Conservation (phyloP, 176 grass and related monocot genomes). For the Oryza officinalis region DNA sequence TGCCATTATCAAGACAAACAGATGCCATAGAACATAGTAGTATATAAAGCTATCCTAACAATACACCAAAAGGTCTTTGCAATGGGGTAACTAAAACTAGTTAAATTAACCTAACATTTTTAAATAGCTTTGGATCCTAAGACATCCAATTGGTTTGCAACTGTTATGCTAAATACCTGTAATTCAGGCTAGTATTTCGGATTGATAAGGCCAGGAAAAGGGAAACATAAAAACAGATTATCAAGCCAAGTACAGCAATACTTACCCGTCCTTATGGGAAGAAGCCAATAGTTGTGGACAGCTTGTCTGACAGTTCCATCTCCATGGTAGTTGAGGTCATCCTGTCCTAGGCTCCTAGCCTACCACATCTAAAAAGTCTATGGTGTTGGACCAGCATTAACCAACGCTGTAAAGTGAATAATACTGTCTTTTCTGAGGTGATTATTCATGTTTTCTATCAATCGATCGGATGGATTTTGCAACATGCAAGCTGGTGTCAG, state of each 20-base stretch:
- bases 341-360: not conserved
- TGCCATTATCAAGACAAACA: too few relatives aligned
- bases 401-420: not conserved
- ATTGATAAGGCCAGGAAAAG: not conserved
- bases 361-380: not conserved
- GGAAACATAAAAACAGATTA: not conserved
- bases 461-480: not conserved
- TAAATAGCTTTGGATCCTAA: not conserved
- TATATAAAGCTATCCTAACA: not conserved
- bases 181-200: constrained; percentile 11
- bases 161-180: not conserved
- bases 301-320: constrained; percentile 7
- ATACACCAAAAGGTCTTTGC: not conserved
- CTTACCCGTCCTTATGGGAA: not conserved
- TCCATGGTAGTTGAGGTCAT: constrained; percentile 10
- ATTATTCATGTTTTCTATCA: not conserved
- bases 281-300: constrained; percentile 15
- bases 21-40: not conserved
- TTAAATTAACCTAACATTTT: not conserved
- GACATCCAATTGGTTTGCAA: not conserved
- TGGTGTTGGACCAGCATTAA: not conserved
- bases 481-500: constrained; percentile 12
- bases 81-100: not conserved
- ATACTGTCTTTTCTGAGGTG: not conserved
- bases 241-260: not conserved